Base-by-base conservation (phyloP, 192 early-diverging fungal species). In the Coemansia sp. region DNA sequence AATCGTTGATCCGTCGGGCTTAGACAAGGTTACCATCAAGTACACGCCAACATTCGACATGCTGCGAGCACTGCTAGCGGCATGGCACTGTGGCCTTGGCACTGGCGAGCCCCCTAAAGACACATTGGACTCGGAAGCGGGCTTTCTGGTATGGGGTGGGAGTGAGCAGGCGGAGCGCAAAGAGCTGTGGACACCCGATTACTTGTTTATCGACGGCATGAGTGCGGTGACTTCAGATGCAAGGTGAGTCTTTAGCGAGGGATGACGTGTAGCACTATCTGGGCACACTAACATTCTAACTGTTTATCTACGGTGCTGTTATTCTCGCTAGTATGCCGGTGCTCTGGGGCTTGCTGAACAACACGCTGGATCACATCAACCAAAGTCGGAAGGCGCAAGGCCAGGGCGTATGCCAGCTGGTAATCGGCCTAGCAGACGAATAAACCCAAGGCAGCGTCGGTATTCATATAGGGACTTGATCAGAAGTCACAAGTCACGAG, bases 311-410 rank as follows among this genome's bases (percentile, higher is more conserved):
- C 6, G 31, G 7, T 52, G 25, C 20, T 14, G 14, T 25, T 39
- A 5, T 14, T 48, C 9, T 36, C 16, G 56, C 33, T 75, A 74
- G 72, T 33, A 75, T 72, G 72, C 57, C 66, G 36, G 61, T 63
- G 43, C 47, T 72, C 16, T 75, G 72, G 72, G 69, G 72, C 11
- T 60, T 80, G n/a, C 28, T 72, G 21, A 80, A 75, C 66, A 80
- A 70, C 50, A 69, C 73, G 3, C 10, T 80, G 34, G 72, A 80
- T 28, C 55, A 68, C 55, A 66, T 75, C 21, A 75, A 75, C 35
- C 47, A 63, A 21, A 23, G 34, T 31, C 68, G 65, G 36, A 61
- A 28, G 12, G 45, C 34, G 3, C 65, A 57, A 21, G 68, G 57
- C 8, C 13, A 55, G 28, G 21, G 33, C 21, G 2, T 31, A 8